These are phyloP conservation scores for Penicillium lagena DNA, from an alignment of 495 filamentous ascomycete species.

Conservation along the genomic window DNA sequence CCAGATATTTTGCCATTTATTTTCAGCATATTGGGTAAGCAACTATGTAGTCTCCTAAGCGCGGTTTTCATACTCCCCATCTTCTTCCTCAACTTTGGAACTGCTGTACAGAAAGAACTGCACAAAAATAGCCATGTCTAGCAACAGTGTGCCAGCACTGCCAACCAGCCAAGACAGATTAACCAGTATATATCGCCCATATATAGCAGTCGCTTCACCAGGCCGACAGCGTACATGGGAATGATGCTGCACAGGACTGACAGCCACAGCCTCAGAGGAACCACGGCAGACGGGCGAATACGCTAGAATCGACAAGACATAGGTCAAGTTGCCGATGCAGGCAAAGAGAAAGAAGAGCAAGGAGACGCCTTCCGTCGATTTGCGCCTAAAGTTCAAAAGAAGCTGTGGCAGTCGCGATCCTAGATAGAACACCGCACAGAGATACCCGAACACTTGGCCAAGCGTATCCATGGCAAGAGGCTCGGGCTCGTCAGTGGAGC, in stretches of 20 bases:
- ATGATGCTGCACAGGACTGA: background rate
- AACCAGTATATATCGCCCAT: conserved; percentile 74
- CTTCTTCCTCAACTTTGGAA: conserved; percentile 16
- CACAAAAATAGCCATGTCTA: conserved; percentile 80
- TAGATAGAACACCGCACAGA: conserved; percentile 83
- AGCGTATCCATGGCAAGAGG: conserved; percentile 58
- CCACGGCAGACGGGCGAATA: conserved; percentile 59
- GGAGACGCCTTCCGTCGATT: conserved; percentile 84
- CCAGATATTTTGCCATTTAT: no score
- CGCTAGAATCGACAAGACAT: conserved; percentile 84
- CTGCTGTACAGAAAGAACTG: conserved; percentile 84
- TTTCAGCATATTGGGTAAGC: no score
- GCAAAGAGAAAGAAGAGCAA: conserved; percentile 96
- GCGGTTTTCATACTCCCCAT: conserved; percentile 1
- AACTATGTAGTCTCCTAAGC: no score
- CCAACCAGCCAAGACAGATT: conserved; percentile 88
- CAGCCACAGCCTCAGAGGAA: conserved; percentile 11
- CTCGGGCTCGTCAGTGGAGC: conserved; percentile 11
- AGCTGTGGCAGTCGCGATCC: conserved; percentile 84
- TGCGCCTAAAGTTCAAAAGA: conserved; percentile 80
- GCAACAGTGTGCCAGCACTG: conserved; percentile 75
- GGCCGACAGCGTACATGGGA: conserved; percentile 32
- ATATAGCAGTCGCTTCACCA: conserved; percentile 53
- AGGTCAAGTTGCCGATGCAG: conserved; percentile 88
- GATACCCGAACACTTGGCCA: conserved; percentile 82